phyloP scores from a whole-genome alignment of 2,329 filamentous ascomycete genomes.

The Didymella lethalis region DNA sequence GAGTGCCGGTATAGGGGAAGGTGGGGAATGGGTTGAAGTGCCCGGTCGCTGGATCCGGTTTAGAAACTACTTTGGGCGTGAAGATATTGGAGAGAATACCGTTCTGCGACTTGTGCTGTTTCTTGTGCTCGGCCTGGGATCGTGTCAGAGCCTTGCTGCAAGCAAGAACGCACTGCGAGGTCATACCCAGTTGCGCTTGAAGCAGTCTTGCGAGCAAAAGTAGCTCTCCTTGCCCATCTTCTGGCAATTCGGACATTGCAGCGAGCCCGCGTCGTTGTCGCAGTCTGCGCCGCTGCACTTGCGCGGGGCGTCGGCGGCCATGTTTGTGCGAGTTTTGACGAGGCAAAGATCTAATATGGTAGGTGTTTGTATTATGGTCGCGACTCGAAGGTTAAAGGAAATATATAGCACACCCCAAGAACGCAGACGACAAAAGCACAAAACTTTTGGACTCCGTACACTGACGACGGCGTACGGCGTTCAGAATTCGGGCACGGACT shows the following conservation, averaged over 20 bases:
- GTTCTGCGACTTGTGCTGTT: slow-evolving; percentile 81
- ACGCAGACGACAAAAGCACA: slow-evolving; percentile 10
- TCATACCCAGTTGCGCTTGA: slow-evolving; percentile 96
- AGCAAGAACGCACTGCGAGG: slow-evolving; percentile 23
- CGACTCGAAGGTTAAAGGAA: not conserved
- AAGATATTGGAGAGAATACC: slow-evolving; percentile 76
- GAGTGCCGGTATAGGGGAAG: slow-evolving; percentile 79
- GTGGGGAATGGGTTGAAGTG: slow-evolving; percentile 91
- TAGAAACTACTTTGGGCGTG: slow-evolving; percentile 83
- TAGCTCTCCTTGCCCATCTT: slow-evolving; percentile 90
- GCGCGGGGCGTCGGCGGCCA: slow-evolving; percentile 59
- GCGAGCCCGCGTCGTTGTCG: slow-evolving; percentile 79
- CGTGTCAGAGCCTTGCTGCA: slow-evolving; percentile 31
- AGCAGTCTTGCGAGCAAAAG: slow-evolving; percentile 98
- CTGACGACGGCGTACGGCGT: slow-evolving; percentile 4
- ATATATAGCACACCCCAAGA: slow-evolving; percentile 14
- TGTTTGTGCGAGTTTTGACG: slow-evolving; percentile 19
- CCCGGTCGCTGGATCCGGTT: slow-evolving; percentile 89
- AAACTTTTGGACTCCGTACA: slow-evolving; percentile 6
- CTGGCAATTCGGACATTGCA: slow-evolving; percentile 95
- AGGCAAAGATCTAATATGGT: slow-evolving; percentile 6
- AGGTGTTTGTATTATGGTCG: not conserved
- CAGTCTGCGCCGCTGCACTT: slow-evolving; percentile 86
- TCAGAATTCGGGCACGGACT: not conserved
- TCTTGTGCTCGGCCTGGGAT: slow-evolving; percentile 79